These are phyloP conservation scores for Aureobasidium sp. DNA, from an alignment of 2,329 filamentous ascomycete species.

Conservation along the genomic window DNA sequence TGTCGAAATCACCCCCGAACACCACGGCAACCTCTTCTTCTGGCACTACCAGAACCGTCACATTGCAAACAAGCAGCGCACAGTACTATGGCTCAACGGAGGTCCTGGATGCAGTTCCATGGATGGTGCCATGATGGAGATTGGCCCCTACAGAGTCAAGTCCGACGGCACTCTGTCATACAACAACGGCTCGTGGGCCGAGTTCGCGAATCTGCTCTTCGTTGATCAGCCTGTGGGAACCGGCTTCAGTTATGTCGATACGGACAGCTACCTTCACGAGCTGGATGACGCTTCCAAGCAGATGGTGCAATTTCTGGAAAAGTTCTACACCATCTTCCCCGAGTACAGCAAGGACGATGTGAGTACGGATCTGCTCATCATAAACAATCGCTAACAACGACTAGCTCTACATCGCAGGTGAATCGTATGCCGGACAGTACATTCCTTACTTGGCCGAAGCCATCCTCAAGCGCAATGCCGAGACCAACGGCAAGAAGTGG, in stretches of 20 bases:
- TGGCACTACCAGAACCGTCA: constrained; percentile 97
- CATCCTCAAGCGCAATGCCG: constrained; percentile 74
- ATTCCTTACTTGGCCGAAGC: constrained; percentile 94
- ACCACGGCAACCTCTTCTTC: constrained; percentile 94
- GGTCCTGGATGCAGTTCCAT: constrained; percentile 96
- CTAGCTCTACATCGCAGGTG: constrained; percentile 87
- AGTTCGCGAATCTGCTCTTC: constrained; percentile 94
- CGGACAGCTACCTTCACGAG: constrained; percentile 76
- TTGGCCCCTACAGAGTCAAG: constrained; percentile 84
- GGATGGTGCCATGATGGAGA: constrained; percentile 92
- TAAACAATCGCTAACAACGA: background rate
- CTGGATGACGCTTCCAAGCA: constrained; percentile 82
- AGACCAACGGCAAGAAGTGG: constrained; percentile 52
- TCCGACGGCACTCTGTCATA: constrained; percentile 62
- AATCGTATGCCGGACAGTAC: constrained; percentile 92
- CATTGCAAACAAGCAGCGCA: constrained; percentile 83
- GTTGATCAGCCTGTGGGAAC: constrained; percentile 96
- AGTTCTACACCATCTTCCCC: constrained; percentile 84
- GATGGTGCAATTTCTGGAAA: constrained; percentile 81
- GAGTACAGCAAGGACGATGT: constrained; percentile 90
- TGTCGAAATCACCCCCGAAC: constrained; percentile 76
- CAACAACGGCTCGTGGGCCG: constrained; percentile 96
- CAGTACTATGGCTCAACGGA: constrained; percentile 94
- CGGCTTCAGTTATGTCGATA: constrained; percentile 91
- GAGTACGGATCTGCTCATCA: constrained; percentile 33